Base-by-base conservation (phyloP, 2,329 filamentous ascomycete genomes). In the Ustilaginoidea virens region DNA sequence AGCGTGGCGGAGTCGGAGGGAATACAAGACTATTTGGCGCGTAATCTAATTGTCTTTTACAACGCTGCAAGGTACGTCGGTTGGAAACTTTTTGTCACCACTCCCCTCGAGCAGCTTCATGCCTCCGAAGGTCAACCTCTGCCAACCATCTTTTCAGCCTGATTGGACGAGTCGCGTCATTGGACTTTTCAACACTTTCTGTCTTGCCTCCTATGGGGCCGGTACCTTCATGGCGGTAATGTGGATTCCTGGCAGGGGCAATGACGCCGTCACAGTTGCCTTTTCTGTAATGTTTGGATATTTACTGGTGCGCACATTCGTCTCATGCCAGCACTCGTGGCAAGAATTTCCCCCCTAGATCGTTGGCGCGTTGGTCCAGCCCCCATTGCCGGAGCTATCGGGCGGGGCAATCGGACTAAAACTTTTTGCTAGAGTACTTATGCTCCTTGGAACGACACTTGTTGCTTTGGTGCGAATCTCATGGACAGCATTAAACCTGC, bases 261-360 rank as follows among this genome's bases (percentile, higher is more conserved):
- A 32, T 21, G 37, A 40, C 21, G 39, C 37, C 4, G 25, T 34
- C 11, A 39, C 42, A 9, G 41, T 51, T 20, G 37, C 36, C 5
- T 52, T 48, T 30, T 38, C 40, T 3, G 36, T 39, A 7, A 29
- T 48, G 3, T 51, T 45, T 33, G 48, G 48, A 4, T 37, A 49
- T 23, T 40, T 14, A 49, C 48, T 0, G 48, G 47, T 13, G 44
- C 46, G 14, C 42, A 42, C 25, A 40, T 50, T 27, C 35, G 40
- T 12, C 34, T 52, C 8, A 33, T 39, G 8, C 39, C 38, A 2
- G 44, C 43, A 5, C 36, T 48, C 11, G 32, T 45, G 7, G 46
- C 45, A 1, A 61, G 70, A 33, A 65, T 73, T 29, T 63, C 60
- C 0, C 61, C 66, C 28, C 53, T 69, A 23, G 49, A 56, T 4